Base-by-base conservation (phyloP, 2,329 filamentous ascomycete species). In the Aureobasidium sp. region DNA sequence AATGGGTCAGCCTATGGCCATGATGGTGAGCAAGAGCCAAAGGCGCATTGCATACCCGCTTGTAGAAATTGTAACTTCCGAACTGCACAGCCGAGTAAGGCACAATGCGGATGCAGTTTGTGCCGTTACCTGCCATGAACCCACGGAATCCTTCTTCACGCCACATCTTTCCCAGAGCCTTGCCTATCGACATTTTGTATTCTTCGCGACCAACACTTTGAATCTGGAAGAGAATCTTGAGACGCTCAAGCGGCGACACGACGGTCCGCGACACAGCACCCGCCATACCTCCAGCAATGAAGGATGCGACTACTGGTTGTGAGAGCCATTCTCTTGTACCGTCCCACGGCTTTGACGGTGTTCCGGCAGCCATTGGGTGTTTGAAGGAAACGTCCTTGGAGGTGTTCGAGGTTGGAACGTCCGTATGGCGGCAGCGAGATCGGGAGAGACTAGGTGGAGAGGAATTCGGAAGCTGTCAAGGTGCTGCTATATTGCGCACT, bases 1-100 rank as follows among this genome's bases (percentile, higher is more conserved):
- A 53, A 8, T 5, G 20, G 37, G 22, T 61, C 44, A 52, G 62
- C 42, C 17, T 45, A 14, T 14, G 45, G 3, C 15, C n/a, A 53
- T 20, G 20, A 15, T 25, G 5, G 27, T 15, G 20, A 12, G 47
- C 48, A 29, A 29, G 25, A 48, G 14, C 15, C 31, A 15, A 31
- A 56, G 9, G 51, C 34, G 47, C 17, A 37, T 37, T 42, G n/a
- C 87, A 73, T 78, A 95, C 92, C 78, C 86, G 84, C 77, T 96
- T 97, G 78, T 99, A 99, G 68, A 97, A 86, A 74, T 96, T 97
- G 79, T 97, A 99, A 72, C 91, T 95, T 68, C 93, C 93, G 75
- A 99, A 99, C 72, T 99, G 94, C 44, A 97, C 94, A 12, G 94
- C 94, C 55, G 93, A 97, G 75, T 99, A 99, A 5, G 94, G 94